Evolutionary conservation across 345 rosid genomes (phyloP).

Genomic region (Acer saccharum): DNA sequence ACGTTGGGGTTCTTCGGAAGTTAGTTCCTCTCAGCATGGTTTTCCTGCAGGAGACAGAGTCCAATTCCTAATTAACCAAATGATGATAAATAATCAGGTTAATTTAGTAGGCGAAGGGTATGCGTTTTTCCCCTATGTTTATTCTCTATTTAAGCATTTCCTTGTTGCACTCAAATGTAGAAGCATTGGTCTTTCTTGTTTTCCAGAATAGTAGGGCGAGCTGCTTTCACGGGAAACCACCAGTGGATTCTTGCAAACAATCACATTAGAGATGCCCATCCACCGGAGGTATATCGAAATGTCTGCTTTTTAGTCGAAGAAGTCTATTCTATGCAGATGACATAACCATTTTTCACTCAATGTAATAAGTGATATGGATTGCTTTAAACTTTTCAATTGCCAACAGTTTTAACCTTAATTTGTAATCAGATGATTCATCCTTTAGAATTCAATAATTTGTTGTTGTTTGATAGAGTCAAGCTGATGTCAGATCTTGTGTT

Average conservation of each 20-base stretch:
- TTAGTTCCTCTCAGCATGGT: constrained; percentile 31
- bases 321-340: not conserved
- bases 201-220: constrained; percentile 81
- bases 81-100: constrained; percentile 78
- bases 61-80: constrained; percentile 60
- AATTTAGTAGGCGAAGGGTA: constrained; percentile 91
- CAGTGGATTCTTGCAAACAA: constrained; percentile 76
- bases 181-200: constrained; percentile 13
- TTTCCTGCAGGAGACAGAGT: constrained; percentile 44
- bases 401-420: not conserved
- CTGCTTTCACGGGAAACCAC: constrained; percentile 86
- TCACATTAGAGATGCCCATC: constrained; percentile 53
- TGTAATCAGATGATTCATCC: not conserved
- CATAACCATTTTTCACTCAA: not conserved
- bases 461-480: not conserved
- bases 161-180: constrained; percentile 2
- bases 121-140: constrained; percentile 15
- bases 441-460: not conserved
- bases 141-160: constrained; percentile 8
- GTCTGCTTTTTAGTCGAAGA: not conserved
- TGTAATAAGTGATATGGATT: not conserved
- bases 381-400: not conserved
- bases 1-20: constrained; percentile 33
- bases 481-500: not conserved
- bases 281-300: constrained; percentile 61